phyloP scores from a whole-genome alignment of 768 basidiomycete species.

The Leucogyrophana mollusca region DNA sequence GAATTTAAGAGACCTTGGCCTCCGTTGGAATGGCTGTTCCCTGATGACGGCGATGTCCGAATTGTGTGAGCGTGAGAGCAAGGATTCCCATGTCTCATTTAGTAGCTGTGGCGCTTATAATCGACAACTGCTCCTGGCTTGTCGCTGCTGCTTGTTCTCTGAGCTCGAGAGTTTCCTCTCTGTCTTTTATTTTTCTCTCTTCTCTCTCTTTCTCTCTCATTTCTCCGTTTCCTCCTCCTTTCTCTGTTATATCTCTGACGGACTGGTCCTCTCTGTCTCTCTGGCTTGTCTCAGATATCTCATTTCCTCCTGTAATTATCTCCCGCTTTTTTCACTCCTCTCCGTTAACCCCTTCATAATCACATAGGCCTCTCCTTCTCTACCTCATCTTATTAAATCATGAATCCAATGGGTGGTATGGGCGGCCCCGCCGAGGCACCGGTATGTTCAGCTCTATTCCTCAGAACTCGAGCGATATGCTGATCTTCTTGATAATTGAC shows the following conservation, averaged over 20 bases:
- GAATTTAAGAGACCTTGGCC: too few species aligned
- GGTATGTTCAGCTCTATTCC: conserved; percentile 42
- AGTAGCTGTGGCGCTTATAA: conserved; percentile 24
- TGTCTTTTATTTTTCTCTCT: conserved; percentile 33
- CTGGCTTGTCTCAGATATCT: conserved; percentile 34
- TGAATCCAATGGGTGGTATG: conserved; percentile 71
- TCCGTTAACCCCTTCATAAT: conserved; percentile 1
- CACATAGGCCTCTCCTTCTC: conserved; percentile 13
- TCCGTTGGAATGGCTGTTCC: too few species aligned
- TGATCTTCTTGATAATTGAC: conserved; percentile 6
- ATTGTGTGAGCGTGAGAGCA: not conserved
- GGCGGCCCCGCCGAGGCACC: conserved; percentile 71
- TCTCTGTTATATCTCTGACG: conserved; percentile 39
- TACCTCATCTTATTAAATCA: conserved; percentile 49
- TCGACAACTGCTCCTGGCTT: conserved; percentile 18
- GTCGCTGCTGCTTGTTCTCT: conserved; percentile 30
- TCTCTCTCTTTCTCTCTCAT: conserved; percentile 33
- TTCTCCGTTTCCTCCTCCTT: conserved; percentile 32
- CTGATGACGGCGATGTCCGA: conserved; percentile 24
- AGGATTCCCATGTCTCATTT: conserved; percentile 18
- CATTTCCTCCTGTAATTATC: conserved; percentile 29
- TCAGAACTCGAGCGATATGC: conserved; percentile 1
- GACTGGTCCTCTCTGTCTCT: conserved; percentile 53
- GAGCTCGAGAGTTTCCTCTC: conserved; percentile 19
- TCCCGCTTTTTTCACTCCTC: conserved; percentile 23